phyloP scores from a whole-genome alignment of 1,139 yeast species.

The Yamadazyma siamensis region DNA sequence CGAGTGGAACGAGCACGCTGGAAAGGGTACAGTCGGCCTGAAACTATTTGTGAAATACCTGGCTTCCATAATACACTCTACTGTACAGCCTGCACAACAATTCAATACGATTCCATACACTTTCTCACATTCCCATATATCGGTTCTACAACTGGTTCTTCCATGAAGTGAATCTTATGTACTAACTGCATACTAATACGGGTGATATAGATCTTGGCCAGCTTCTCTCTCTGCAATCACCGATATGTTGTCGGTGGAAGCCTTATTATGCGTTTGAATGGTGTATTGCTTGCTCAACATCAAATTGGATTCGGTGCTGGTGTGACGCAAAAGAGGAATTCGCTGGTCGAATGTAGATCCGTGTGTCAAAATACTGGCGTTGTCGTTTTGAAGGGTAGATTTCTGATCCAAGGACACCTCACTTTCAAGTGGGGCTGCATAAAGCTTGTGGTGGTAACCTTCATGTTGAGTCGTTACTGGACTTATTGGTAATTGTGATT shows the following conservation, averaged over 20 bases:
- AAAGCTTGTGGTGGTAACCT: background rate
- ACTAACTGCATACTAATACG: slow-evolving; percentile 16
- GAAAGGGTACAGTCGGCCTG: too few relatives aligned
- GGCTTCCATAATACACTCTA: too few relatives aligned
- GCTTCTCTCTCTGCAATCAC: slow-evolving; percentile 13
- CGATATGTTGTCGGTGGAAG: slow-evolving; percentile 18
- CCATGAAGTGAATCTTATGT: too few relatives aligned
- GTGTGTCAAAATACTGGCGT: slow-evolving; percentile 18
- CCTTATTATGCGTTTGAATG: slow-evolving; percentile 7
- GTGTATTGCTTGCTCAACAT: slow-evolving; percentile 12
- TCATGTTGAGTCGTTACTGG: background rate
- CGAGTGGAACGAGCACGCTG: too few relatives aligned
- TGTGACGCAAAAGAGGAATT: slow-evolving; percentile 28
- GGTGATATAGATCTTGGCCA: slow-evolving; percentile 19
- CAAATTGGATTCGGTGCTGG: slow-evolving; percentile 21
- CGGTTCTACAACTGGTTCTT: too few relatives aligned
- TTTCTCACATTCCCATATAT: too few relatives aligned
- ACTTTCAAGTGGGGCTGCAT: slow-evolving; percentile 1
- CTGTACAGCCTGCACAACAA: too few relatives aligned
- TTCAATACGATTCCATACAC: too few relatives aligned
- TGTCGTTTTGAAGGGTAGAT: too few relatives aligned
- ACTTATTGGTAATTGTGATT: too few relatives aligned
- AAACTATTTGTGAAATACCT: too few relatives aligned
- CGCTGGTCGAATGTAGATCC: slow-evolving; percentile 27
- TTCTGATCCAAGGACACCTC: slow-evolving; percentile 2